A percentile compares a stretch with the other conserved stretches of the same genome.
Conservation (phyloP, 1,284 basidiomycete species). For the Cryptococcus sp. region DNA sequence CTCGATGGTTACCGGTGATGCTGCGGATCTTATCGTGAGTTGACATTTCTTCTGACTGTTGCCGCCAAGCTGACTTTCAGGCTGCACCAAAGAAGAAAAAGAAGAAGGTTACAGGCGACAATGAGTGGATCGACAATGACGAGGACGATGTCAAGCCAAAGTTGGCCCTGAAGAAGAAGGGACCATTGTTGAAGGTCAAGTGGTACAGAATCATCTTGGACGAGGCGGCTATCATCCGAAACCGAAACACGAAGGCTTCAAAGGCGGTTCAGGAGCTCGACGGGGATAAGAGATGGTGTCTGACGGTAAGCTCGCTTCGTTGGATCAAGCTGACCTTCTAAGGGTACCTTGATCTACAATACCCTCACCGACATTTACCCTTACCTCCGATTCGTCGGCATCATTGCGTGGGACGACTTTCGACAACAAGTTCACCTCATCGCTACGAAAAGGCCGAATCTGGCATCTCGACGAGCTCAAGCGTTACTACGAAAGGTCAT, state of each 20-base stretch:
- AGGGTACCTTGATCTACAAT: conserved; percentile 14
- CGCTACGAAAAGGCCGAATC: conserved; percentile 30
- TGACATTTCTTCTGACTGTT: too few relatives aligned
- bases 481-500: conserved; percentile 26
- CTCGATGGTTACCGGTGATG: conserved; percentile 29
- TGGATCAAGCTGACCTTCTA: neutral
- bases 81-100: conserved; percentile 18
- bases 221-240: conserved; percentile 46
- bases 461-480: conserved; percentile 40
- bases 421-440: conserved; percentile 18
- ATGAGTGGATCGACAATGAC: conserved; percentile 3
- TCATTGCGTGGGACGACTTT: conserved; percentile 34
- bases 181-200: conserved; percentile 33
- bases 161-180: conserved; percentile 13
- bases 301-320: conserved; percentile 37
- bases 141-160: conserved; percentile 7
- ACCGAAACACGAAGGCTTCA: conserved; percentile 33
- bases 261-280: conserved; percentile 33
- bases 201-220: conserved; percentile 48
- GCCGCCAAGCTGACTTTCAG: conserved; percentile 6
- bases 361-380: conserved; percentile 33
- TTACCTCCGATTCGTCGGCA: conserved; percentile 30
- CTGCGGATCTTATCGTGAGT: conserved; percentile 11
- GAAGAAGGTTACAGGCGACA: conserved; percentile 11
- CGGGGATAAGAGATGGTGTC: conserved; percentile 32